phyloP scores from a whole-genome alignment of 495 filamentous ascomycete species.

The Penicillium verhagenii region DNA sequence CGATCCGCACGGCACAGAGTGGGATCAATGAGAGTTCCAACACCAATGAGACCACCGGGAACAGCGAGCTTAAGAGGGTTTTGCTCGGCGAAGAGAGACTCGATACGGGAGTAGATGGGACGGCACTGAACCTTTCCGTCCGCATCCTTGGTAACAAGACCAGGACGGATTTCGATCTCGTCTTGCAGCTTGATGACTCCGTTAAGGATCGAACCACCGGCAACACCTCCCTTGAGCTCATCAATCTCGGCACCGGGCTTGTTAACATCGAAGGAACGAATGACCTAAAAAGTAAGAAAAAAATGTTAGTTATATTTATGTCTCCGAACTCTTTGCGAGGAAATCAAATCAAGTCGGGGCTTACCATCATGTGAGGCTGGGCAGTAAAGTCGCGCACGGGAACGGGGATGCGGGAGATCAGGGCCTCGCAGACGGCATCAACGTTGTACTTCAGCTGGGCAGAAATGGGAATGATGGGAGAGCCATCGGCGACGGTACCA shows the following conservation, averaged over 20 bases:
- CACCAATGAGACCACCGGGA: constrained; percentile 93
- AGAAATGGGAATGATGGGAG: constrained; percentile 96
- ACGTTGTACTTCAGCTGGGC: constrained; percentile 99
- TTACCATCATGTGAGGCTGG: constrained; percentile 92
- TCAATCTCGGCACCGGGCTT: constrained; percentile 99
- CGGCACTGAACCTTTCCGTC: constrained; percentile 93
- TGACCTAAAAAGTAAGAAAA: constrained; percentile 32
- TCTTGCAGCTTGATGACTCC: constrained; percentile 94
- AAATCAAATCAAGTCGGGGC: not conserved
- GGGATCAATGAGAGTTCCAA: constrained; percentile 94
- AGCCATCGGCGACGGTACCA: constrained; percentile 93
- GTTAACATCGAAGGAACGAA: constrained; percentile 98
- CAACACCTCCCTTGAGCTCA: constrained; percentile 97
- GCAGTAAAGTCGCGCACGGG: constrained; percentile 84
- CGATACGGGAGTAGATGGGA: constrained; percentile 92
- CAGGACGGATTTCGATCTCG: constrained; percentile 96
- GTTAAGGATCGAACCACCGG: constrained; percentile 92
- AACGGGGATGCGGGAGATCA: constrained; percentile 90
- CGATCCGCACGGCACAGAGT: constrained; percentile 94
- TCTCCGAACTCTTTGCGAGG: not conserved
- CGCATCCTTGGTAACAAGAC: constrained; percentile 91
- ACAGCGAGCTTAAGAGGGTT: constrained; percentile 98
- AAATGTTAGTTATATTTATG: not conserved
- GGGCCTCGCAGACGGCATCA: constrained; percentile 92
- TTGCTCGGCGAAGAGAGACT: constrained; percentile 93